Evolutionary conservation across 2,329 filamentous ascomycete genomes (phyloP).

Genomic region (Fusarium zealandicum): DNA sequence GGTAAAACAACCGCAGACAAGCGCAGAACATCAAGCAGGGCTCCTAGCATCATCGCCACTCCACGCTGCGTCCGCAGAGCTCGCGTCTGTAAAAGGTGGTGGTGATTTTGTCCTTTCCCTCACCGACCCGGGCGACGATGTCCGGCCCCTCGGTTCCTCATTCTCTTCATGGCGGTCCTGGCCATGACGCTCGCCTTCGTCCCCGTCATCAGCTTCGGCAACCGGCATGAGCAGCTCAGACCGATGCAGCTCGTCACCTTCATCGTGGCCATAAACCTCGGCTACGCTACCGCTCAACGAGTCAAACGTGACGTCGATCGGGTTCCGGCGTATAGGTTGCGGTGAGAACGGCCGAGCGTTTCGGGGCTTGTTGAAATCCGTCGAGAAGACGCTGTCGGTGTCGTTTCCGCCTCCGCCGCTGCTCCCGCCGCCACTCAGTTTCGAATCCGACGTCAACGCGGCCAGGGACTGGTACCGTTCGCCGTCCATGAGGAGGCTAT

Average conservation of each 20-base stretch:
- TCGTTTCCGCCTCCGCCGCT: constrained; percentile 52
- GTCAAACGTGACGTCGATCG: constrained; percentile 52
- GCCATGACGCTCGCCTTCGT: constrained; percentile 21
- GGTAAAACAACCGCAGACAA: not conserved
- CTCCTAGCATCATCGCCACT: constrained; percentile 25
- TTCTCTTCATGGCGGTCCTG: constrained; percentile 2
- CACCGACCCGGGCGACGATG: constrained; percentile 20
- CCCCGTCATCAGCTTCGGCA: constrained; percentile 27
- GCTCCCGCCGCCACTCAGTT: constrained; percentile 24
- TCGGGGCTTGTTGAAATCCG: constrained; percentile 61
- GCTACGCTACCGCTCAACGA: constrained; percentile 44
- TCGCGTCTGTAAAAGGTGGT: constrained; percentile 41
- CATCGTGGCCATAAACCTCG: constrained; percentile 25
- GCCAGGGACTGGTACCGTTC: constrained; percentile 66
- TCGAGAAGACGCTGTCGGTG: constrained; percentile 59
- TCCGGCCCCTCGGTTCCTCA: constrained; percentile 28
- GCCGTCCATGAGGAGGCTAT: constrained; percentile 62
- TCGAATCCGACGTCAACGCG: constrained; percentile 50
- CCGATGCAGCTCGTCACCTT: constrained; percentile 25
- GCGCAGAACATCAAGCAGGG: constrained; percentile 3
- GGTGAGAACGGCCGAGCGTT: constrained; percentile 67
- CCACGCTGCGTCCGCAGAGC: constrained; percentile 40
- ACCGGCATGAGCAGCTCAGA: constrained; percentile 37
- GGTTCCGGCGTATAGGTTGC: constrained; percentile 55
- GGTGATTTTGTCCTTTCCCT: constrained; percentile 35